Evolutionary conservation across 495 filamentous ascomycete genomes (phyloP), one percentile per base, ranked within the genome.

Genomic region (Talaromyces nanjingensis): DNA sequence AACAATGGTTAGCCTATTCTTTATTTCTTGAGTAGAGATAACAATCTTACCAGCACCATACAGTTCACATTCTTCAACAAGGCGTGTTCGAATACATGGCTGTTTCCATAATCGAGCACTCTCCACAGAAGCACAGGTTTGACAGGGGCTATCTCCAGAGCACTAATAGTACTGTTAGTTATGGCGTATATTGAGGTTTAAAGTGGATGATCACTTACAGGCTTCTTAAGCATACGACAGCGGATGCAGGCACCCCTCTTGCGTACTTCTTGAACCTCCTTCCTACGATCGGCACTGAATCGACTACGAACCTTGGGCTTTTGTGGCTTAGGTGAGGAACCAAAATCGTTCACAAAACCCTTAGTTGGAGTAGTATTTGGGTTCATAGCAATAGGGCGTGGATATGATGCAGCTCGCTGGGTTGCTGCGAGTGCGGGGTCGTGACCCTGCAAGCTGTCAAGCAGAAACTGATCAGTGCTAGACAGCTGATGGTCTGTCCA

Each of bases 161-260:
- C 91, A 96, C 76, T 80, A 66, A 8, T 61, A 37, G 3, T 14
- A 37, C 18, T 42, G 64, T 72, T 64, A 71, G 68, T 64, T 45
- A 25, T 24, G 9, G 27, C 37, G 27, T n/a, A 45, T 47, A 24
- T 12, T 6, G 54, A n/a, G 33, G 20, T 20, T 45, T 37, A 39
- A 47, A 57, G 20, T 7, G 33, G 47, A 59, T 49, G 29, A 22
- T 2, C 29, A 57, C 77, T 58, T 79, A 83, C 81, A 1, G 89
- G 88, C 74, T 96, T 96, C 69, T 91, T 89, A 11, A 96, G 77
- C 78, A 96, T 92, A 3, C 90, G 84, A 74, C 91, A 96, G 54
- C 91, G 85, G 61, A 93, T 91, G 68, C 91, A 96, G 14, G 91
- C 91, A 22, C 91, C 91, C 27, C 85, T 81, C 68, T 91, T 91